Evolutionary conservation across 345 rosid genomes (phyloP).

Genomic region (Eucalyptus paniculata): DNA sequence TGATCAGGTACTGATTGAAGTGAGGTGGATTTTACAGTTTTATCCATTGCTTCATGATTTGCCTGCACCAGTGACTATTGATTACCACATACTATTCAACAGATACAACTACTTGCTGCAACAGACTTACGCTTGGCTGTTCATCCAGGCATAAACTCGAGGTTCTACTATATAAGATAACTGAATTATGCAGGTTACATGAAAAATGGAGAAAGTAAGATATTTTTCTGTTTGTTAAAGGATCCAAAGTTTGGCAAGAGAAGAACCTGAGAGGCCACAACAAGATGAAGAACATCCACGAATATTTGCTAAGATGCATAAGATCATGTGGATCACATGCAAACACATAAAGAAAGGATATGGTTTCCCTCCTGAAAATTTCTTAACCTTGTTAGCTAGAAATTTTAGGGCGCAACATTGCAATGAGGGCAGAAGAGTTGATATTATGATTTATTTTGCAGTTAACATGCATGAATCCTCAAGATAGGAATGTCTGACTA

Average conservation of each 20-base stretch:
- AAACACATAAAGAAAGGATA: neutral
- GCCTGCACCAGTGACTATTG: conserved; percentile 4
- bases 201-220: neutral
- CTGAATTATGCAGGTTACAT: neutral
- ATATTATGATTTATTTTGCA: neutral
- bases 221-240: neutral
- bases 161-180: neutral
- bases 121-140: neutral
- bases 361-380: neutral
- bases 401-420: neutral
- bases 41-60: neutral
- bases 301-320: neutral
- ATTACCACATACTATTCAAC: neutral
- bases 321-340: neutral
- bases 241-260: neutral
- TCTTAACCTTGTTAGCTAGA: neutral
- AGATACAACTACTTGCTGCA: neutral
- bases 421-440: neutral
- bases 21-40: neutral
- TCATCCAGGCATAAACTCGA: neutral
- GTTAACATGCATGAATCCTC: neutral
- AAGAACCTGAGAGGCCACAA: neutral
- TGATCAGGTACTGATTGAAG: neutral
- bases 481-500: neutral
- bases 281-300: neutral